These are phyloP conservation scores for Herpetomonas tarakana DNA, from an alignment of 208 protist genomes.

Conservation along the genomic window DNA sequence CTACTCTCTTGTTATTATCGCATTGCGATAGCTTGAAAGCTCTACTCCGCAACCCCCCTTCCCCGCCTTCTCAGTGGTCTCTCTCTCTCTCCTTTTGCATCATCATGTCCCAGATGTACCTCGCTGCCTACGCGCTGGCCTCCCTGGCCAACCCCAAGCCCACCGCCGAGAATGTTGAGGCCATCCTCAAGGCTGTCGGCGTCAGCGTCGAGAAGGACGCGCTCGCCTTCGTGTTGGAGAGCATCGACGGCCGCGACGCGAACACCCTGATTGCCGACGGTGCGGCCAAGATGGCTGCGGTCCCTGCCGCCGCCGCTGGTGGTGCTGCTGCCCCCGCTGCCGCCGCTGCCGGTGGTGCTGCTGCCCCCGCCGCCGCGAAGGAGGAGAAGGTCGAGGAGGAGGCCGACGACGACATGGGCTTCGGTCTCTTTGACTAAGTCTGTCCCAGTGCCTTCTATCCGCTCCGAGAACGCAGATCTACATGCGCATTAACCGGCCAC, in stretches of 20 bases:
- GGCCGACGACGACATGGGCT: slow-evolving; percentile 89
- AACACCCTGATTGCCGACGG: slow-evolving; percentile 75
- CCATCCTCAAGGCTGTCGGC: slow-evolving; percentile 81
- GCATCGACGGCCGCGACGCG: slow-evolving; percentile 71
- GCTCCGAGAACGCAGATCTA: too few species aligned
- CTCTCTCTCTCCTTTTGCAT: slow-evolving; percentile 9
- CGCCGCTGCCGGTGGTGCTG: slow-evolving; percentile 27
- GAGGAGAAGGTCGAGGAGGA: slow-evolving; percentile 78
- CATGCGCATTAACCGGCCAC: too few species aligned
- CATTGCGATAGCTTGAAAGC: slow-evolving; percentile 9
- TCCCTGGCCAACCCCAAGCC: slow-evolving; percentile 76
- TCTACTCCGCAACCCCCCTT: too few species aligned
- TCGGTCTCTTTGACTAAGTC: slow-evolving; percentile 89
- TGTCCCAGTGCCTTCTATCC: too few species aligned
- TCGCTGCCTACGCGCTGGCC: slow-evolving; percentile 90
- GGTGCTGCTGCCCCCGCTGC: slow-evolving; percentile 32
- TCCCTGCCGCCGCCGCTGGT: slow-evolving; percentile 36
- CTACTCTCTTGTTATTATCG: too few species aligned
- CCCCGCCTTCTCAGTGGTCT: slow-evolving; percentile 1
- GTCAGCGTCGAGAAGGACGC: slow-evolving; percentile 63
- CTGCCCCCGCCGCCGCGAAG: slow-evolving; percentile 35
- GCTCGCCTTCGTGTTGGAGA: slow-evolving; percentile 82
- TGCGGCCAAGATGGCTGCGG: slow-evolving; percentile 73
- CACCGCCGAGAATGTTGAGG: slow-evolving; percentile 73
- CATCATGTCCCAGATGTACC: slow-evolving; percentile 88